Evolutionary conservation across 129 eudicot genomes (phyloP).

Genomic region (Heracleum sosnowskyi): DNA sequence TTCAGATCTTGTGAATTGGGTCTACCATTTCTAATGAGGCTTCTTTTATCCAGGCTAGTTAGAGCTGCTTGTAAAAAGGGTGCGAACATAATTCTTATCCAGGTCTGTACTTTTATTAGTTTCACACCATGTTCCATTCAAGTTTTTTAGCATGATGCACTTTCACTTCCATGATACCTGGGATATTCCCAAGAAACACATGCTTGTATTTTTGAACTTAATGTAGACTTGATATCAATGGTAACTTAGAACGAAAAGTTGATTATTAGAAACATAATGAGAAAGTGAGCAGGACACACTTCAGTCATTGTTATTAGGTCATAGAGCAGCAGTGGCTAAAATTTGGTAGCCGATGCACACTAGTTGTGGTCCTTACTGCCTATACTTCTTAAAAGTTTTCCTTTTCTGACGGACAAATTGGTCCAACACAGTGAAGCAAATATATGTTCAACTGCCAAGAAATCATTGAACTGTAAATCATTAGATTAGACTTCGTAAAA

Average conservation of each 20-base stretch:
- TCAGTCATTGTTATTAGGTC: background rate
- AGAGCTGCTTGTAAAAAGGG: conserved; percentile 93
- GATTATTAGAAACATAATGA: background rate
- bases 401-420: background rate
- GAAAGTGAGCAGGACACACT: background rate
- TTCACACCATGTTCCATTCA: background rate
- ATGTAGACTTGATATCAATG: background rate
- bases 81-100: conserved; percentile 90
- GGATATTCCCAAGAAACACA: background rate
- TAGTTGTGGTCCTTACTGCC: background rate
- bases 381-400: background rate
- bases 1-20: background rate
- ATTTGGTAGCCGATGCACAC: background rate
- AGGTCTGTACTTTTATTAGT: conserved; percentile 37
- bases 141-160: background rate
- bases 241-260: background rate
- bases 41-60: conserved; percentile 61
- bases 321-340: background rate
- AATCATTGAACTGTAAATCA: background rate
- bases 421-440: background rate
- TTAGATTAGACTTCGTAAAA: too few species aligned
- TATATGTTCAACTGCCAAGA: background rate
- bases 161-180: background rate
- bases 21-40: conserved; percentile 12
- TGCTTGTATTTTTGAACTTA: background rate